Evolutionary conservation across 225 moss, liverwort and hornwort species (phyloP), one percentile per base, ranked within the genome.

Genomic region (Pleurozium schreberi): DNA sequence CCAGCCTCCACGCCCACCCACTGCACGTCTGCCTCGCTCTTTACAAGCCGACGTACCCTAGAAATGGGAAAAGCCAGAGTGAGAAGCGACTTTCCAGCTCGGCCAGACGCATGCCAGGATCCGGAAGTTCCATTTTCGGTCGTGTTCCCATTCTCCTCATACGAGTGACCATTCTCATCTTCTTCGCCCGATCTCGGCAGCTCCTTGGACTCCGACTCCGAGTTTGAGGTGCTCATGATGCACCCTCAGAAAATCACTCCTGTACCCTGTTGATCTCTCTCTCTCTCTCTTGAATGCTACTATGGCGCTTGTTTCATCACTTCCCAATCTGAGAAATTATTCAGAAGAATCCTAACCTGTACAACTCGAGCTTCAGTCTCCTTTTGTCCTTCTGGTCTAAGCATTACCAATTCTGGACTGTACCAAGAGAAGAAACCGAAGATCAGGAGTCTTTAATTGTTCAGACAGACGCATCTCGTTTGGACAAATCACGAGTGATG

Each of bases 21-120:
- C 78, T 96, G 97, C 52, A 95, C 93, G 34, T 97, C 97, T 83
- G 93, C 95, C 91, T 96, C 98, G 91, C 97, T 98, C 92, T 97
- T 98, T 82, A 97, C 97, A 87, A 98, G 93, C 80, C 96, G 94
- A 84, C 98, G 96, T n/a, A 98, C 96, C 93, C 97, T 97, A 40
- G 97, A 96, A 45, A 97, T 96, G 50, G 98, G 98, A 89, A 98
- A 98, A 25, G 98, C 94, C 82, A 98, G 90, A 66, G 95, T 83
- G 31, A 94, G 87, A 36, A 92, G 88, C 16, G 94, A 91, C 90
- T 95, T 96, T 77, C 84, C 88, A 87, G 81, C 87, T 80, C 70
- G 81, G 53, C 80, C 75, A 60, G 92, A 90, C 11, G 68, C 67
- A 78, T 89, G 86, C 89, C 90, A 89, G 28, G 93, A 87, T 86